These are phyloP conservation scores for Pistacia integerrima DNA, from an alignment of 345 rosid genomes.

Conservation along the genomic window DNA sequence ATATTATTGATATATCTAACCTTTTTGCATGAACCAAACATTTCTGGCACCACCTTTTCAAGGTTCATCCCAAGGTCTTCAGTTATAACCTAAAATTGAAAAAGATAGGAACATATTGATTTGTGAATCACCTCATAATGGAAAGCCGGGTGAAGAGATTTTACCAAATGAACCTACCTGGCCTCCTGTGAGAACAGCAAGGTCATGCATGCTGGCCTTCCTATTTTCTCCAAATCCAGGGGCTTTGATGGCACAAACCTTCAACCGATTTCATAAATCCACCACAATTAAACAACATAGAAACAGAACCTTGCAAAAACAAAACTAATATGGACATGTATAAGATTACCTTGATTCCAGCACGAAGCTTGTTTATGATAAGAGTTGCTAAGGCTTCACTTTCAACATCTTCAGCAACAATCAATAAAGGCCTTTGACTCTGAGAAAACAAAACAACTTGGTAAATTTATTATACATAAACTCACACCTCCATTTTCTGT, in stretches of 20 bases:
- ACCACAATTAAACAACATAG: background rate
- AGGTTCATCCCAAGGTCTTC: conserved; percentile 46
- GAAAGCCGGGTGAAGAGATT: background rate
- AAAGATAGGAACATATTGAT: background rate
- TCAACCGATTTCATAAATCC: conserved; percentile 1
- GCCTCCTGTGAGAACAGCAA: conserved; percentile 50
- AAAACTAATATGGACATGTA: background rate
- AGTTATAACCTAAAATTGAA: conserved; percentile 29
- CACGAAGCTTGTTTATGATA: conserved; percentile 50
- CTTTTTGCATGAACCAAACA: conserved; percentile 53
- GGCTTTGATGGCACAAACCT: conserved; percentile 57
- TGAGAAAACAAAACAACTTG: conserved; percentile 12
- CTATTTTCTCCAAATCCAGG: conserved; percentile 58
- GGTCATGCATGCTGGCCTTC: conserved; percentile 44
- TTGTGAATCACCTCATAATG: background rate
- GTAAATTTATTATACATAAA: background rate
- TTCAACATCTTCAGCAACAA: conserved; percentile 56
- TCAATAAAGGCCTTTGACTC: conserved; percentile 51
- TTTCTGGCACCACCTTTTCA: conserved; percentile 38
- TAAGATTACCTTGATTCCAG: conserved; percentile 39
- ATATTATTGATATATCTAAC: conserved; percentile 19
- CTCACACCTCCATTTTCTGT: background rate
- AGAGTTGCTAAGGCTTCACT: conserved; percentile 52
- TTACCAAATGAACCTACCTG: conserved; percentile 26
- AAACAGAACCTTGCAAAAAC: background rate